Base-by-base conservation (phyloP, 1,284 basidiomycete species). In the Exobasidium cylindrosporum region DNA sequence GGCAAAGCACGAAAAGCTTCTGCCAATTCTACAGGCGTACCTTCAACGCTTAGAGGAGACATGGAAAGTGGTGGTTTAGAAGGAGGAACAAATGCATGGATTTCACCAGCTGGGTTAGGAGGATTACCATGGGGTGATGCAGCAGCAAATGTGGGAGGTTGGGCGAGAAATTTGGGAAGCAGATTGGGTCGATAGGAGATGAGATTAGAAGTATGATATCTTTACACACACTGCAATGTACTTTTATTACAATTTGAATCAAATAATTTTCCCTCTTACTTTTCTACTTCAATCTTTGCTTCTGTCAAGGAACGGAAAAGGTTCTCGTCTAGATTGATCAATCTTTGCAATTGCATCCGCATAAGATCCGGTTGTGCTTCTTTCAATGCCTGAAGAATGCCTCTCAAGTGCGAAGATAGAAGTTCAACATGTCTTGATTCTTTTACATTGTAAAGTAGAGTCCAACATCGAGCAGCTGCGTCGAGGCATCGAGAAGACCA, bases 1-100 rank as follows among this genome's bases (percentile, higher is more conserved):
- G 32, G n/a, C 23, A 55, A 62, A 43, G 60, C 65, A 1, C 44
- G 57, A 28, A 67, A 65, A 26, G 40, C 44, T 28, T 3, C 57
- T 30, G 28, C 28, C 4, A 44, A 3, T 52, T 24, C 29, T 30
- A 46, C 54, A 3, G 57, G 53, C 30, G 21, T 29, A 6, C 29
- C 47, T 24, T 50, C 47, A 10, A 40, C 17, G 7, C n/a, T n/a
- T n/a, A n/a, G n/a, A n/a, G 35, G 35, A 10, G 21, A 14, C 4
- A 24, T 14, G n/a, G 47, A 21, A 4, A 28, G n/a, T 24, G 13
- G n/a, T 2, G 47, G 47, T 28, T 14, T 50, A 13, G 31, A 23
- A 3, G 53, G 53, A 35, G 53, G 53, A 30, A 29, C 11, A 13
- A 14, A 23, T n/a, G 11, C 2, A 21, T 55, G 53, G 53, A 55